phyloP scores from a whole-genome alignment of 2,329 filamentous ascomycete species.

The Hymenoscyphus salicellus region DNA sequence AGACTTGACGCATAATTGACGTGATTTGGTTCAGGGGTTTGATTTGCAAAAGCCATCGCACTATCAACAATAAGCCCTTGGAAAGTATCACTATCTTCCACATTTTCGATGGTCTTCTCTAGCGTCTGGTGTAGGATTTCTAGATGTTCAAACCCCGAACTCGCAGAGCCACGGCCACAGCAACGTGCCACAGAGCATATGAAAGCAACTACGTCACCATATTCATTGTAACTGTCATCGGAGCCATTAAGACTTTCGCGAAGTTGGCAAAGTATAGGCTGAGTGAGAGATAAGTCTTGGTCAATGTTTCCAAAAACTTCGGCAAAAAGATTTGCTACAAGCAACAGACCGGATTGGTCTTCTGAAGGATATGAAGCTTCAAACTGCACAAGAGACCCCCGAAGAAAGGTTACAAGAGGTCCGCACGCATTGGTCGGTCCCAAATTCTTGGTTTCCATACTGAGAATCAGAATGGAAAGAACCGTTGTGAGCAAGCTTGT shows the following conservation, averaged over 20 bases:
- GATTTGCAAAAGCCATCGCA: slow-evolving; percentile 35
- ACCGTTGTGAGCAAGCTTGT: slow-evolving; percentile 44
- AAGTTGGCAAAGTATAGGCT: slow-evolving; percentile 15
- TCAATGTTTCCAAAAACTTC: background rate
- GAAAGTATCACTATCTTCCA: slow-evolving; percentile 16
- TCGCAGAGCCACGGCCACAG: slow-evolving; percentile 42
- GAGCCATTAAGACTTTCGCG: slow-evolving; percentile 1
- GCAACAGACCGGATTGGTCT: slow-evolving; percentile 17
- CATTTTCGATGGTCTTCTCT: slow-evolving; percentile 15
- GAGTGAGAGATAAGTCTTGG: slow-evolving; percentile 6
- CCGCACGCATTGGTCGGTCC: slow-evolving; percentile 7
- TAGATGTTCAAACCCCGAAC: slow-evolving; percentile 38
- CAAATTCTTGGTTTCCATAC: slow-evolving; percentile 13
- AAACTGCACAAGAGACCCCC: slow-evolving; percentile 16
- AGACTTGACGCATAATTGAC: slow-evolving; percentile 33
- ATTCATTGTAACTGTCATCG: slow-evolving; percentile 7
- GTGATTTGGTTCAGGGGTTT: slow-evolving; percentile 29
- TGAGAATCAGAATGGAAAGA: slow-evolving; percentile 38
- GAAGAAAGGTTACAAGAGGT: slow-evolving; percentile 20
- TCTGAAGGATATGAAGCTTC: slow-evolving; percentile 3
- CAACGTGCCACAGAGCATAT: slow-evolving; percentile 47
- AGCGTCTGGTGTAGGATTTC: slow-evolving; percentile 37
- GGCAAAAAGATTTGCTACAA: slow-evolving; percentile 25
- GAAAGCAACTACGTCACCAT: slow-evolving; percentile 35
- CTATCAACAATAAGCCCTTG: slow-evolving; percentile 35